Base-by-base conservation (phyloP, 139 green algal species). In the Helicosporidium sp. region DNA sequence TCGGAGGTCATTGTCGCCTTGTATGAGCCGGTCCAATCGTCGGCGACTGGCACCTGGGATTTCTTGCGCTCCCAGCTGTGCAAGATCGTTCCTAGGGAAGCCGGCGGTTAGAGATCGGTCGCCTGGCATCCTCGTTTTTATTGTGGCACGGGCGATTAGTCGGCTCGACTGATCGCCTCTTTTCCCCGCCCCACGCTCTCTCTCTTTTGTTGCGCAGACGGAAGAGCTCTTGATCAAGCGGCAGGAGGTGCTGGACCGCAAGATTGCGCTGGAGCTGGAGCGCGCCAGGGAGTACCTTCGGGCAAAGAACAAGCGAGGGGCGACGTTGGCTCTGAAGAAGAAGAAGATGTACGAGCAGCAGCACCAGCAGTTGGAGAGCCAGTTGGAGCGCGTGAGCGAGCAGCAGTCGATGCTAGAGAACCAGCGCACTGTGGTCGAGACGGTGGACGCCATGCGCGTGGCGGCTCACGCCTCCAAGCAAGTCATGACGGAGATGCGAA, bases 301-400 rank as follows among this genome's bases (percentile, higher is more conserved):
- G 6, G 44, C 60, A 23, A 84, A 87, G 43, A 95, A 96, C 65
- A 93, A 94, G 68, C 44, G 69, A 28, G 70, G 68, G 66, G 84
- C 84, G 23, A 53, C 90, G 18, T 72, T 83, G 57, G 83, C 76
- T 24, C 52, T 95, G 26, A 94, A 93, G 57, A 83, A 81, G 66
- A 94, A 94, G 59, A 93, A 93, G 55, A 61, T 92, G 56, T 82
- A 82, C 39, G 78, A 93, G 66, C 49, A 26, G n/a, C 80, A 96
- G 70, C 56, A 86, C 16, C 73, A 78, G 29, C 61, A 77, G 39
- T 55, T 95, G 7, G 74, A 83, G 51, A 93, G 89, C 46, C 79
- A 93, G 57, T 80, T 93, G 34, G 67, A 88, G 53, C 78, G 79
- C 15, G 60, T 97, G 2, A 76, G 80, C 25, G 87, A 97, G 69